A percentile compares a stretch with the other conserved stretches of the same genome.
phyloP scores from a whole-genome alignment of 345 rosid species.

The Gossypium bickii region DNA sequence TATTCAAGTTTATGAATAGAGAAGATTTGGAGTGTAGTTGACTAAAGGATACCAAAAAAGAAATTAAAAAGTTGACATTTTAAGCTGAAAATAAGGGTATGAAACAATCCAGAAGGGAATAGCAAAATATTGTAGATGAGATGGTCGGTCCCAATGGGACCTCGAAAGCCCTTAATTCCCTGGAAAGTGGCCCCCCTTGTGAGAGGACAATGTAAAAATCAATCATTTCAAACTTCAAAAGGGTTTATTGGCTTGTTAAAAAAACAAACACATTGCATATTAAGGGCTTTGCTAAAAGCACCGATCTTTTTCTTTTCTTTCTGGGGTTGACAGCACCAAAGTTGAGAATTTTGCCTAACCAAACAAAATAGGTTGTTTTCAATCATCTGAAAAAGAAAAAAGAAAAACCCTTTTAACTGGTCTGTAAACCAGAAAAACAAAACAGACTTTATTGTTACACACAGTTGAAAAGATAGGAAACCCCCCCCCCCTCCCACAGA shows the following conservation, averaged over 20 bases:
- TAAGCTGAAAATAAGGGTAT: background rate
- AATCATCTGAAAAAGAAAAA: background rate
- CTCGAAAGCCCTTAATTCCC: background rate
- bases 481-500: too few relatives aligned
- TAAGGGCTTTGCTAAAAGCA: background rate
- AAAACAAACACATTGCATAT: too few relatives aligned
- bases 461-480: too few relatives aligned
- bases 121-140: conserved; percentile 1
- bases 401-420: too few relatives aligned
- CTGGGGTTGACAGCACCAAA: background rate
- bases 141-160: background rate
- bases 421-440: background rate
- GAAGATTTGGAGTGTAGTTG: too few relatives aligned
- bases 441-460: too few relatives aligned
- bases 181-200: background rate
- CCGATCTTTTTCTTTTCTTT: background rate
- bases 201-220: background rate
- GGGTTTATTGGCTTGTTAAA: background rate
- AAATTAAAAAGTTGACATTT: background rate
- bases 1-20: too few relatives aligned
- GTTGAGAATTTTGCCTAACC: background rate
- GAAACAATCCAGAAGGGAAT: too few relatives aligned
- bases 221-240: background rate
- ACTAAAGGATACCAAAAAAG: too few relatives aligned
- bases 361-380: background rate